phyloP scores from a whole-genome alignment of 495 filamentous ascomycete species.

The Hyaloscypha bicolor region DNA sequence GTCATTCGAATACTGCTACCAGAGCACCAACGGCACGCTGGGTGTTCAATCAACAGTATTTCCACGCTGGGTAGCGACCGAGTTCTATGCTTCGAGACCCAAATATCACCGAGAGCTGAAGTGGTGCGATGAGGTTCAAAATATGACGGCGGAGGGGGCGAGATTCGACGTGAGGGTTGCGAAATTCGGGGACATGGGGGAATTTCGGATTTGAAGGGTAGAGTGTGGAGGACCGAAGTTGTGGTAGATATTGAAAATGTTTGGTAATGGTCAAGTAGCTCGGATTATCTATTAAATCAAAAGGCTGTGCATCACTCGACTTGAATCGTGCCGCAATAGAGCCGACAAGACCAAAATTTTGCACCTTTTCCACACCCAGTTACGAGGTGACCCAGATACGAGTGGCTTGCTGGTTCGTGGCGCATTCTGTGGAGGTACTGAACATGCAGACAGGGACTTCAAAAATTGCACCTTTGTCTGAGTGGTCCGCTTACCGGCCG shows the following conservation, averaged over 20 bases:
- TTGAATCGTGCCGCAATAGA: too few relatives aligned
- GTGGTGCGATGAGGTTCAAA: conserved; percentile 3
- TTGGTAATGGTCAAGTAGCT: too few relatives aligned
- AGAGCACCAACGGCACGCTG: not conserved
- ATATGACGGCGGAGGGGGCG: conserved; percentile 2
- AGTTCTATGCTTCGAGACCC: not conserved
- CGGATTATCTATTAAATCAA: too few relatives aligned
- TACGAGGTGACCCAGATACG: too few relatives aligned
- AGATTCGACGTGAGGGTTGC: conserved; percentile 2
- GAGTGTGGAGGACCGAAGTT: not conserved
- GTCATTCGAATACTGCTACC: conserved; percentile 9
- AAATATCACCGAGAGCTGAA: not conserved
- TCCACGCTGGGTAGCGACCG: not conserved
- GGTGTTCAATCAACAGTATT: conserved; percentile 10
- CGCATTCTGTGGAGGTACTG: too few relatives aligned
- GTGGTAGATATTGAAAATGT: not conserved
- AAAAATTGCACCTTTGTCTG: too few relatives aligned
- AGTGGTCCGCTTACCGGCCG: too few relatives aligned
- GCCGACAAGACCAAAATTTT: too few relatives aligned
- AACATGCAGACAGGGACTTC: too few relatives aligned
- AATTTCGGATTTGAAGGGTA: not conserved
- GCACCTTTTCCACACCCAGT: too few relatives aligned
- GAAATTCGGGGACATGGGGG: not conserved
- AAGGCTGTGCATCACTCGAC: too few relatives aligned
- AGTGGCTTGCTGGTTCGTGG: too few relatives aligned